Evolutionary conservation across 2,329 filamentous ascomycete species (phyloP).

Genomic region (Tolypocladium endophyticum): DNA sequence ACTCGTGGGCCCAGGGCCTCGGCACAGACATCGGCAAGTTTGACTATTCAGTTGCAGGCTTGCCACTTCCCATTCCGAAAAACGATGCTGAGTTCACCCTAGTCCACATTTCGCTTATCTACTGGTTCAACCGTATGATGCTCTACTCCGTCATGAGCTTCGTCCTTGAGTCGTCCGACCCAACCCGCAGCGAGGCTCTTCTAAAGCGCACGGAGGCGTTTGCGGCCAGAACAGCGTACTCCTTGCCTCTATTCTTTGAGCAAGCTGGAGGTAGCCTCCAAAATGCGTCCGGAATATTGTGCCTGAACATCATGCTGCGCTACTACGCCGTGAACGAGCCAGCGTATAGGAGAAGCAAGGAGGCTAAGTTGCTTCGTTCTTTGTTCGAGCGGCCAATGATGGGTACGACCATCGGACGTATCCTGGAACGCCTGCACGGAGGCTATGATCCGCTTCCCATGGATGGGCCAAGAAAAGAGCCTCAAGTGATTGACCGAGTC

Average conservation of each 20-base stretch:
- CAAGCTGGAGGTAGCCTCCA: background rate
- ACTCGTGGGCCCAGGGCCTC: background rate
- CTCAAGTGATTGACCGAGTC: background rate
- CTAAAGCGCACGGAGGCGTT: background rate
- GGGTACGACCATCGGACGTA: background rate
- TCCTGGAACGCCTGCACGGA: background rate
- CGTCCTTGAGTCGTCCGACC: background rate
- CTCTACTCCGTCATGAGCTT: background rate
- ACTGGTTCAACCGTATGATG: background rate
- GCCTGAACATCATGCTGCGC: background rate
- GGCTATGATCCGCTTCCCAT: background rate
- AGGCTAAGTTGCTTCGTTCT: background rate
- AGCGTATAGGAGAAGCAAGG: background rate
- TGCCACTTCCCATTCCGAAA: background rate
- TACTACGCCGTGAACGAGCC: background rate
- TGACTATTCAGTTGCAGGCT: background rate
- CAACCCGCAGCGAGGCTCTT: background rate
- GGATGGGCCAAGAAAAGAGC: background rate
- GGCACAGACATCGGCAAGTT: background rate
- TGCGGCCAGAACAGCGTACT: background rate
- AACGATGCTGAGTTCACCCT: background rate
- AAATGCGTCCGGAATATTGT: background rate
- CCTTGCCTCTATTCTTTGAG: background rate
- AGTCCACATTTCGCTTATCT: background rate
- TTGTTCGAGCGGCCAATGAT: background rate